A percentile compares a stretch with the other conserved stretches of the same genome.
phyloP scores from a whole-genome alignment of 2,329 filamentous ascomycete genomes.

The Ophiognomonia clavigignenti-juglandacearum region DNA sequence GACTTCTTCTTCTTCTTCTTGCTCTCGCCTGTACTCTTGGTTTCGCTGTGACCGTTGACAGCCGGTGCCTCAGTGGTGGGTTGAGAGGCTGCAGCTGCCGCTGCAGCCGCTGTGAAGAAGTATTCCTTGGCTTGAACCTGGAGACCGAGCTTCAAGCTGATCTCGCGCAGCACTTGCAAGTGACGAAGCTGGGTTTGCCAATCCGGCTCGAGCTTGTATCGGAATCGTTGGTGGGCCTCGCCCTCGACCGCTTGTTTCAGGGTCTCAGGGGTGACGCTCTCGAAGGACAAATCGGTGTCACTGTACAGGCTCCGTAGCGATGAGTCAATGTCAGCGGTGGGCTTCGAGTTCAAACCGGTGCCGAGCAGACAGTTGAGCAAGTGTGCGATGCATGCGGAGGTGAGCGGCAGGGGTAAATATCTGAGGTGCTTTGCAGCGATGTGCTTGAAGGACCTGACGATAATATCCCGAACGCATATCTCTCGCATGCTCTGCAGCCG shows the following conservation, averaged over 20 bases:
- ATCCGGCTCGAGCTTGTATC: slow-evolving; percentile 63
- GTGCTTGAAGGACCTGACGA: slow-evolving; percentile 95
- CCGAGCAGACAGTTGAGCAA: slow-evolving; percentile 92
- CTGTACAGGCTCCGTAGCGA: slow-evolving; percentile 71
- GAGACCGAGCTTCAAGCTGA: slow-evolving; percentile 82
- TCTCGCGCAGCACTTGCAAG: slow-evolving; percentile 82
- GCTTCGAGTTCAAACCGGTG: slow-evolving; percentile 67
- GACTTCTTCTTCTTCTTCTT: slow-evolving; percentile 60
- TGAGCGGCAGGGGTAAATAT: slow-evolving; percentile 72
- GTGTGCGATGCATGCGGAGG: slow-evolving; percentile 76
- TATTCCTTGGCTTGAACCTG: slow-evolving; percentile 81
- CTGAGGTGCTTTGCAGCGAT: slow-evolving; percentile 74
- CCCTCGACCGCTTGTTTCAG: slow-evolving; percentile 65
- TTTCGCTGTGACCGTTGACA: slow-evolving; percentile 38
- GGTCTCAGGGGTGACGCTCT: slow-evolving; percentile 68
- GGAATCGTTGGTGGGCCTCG: slow-evolving; percentile 70
- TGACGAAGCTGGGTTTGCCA: slow-evolving; percentile 68
- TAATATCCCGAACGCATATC: slow-evolving; percentile 85
- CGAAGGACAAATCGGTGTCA: slow-evolving; percentile 77
- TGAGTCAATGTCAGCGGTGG: slow-evolving; percentile 71
- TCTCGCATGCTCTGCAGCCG: slow-evolving; percentile 73
- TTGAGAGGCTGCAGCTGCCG: slow-evolving; percentile 31
- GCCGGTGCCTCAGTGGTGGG: slow-evolving; percentile 22
- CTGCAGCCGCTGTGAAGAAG: slow-evolving; percentile 48
- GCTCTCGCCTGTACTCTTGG: slow-evolving; percentile 28